Evolutionary conservation across 345 rosid genomes (phyloP).

Genomic region (Punica granatum): DNA sequence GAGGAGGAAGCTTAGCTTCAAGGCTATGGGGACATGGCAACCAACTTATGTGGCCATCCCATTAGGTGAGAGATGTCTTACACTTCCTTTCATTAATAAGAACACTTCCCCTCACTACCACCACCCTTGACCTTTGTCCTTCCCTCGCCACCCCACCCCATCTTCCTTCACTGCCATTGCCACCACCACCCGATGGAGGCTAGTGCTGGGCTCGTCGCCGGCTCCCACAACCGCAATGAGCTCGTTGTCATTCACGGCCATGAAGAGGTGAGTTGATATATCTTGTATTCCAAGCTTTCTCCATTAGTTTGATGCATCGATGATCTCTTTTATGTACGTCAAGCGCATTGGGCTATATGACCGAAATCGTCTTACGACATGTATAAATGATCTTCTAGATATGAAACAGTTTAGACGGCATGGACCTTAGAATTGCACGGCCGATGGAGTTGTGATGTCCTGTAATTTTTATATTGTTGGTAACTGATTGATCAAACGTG

Average conservation of each 20-base stretch:
- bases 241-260: constrained; percentile 97
- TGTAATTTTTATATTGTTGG: background rate
- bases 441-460: background rate
- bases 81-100: constrained; percentile 14
- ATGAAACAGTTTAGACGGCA: background rate
- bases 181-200: constrained; percentile 60
- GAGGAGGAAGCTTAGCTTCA: constrained; percentile 69
- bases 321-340: too few relatives aligned
- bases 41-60: constrained; percentile 32
- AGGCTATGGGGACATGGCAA: constrained; percentile 94
- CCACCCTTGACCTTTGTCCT: constrained; percentile 17
- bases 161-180: background rate
- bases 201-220: constrained; percentile 96
- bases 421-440: too few relatives aligned
- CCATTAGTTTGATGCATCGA: too few relatives aligned
- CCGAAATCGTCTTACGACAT: too few relatives aligned
- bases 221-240: constrained; percentile 97
- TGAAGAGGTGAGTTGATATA: constrained; percentile 56
- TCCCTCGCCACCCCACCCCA: constrained; percentile 10
- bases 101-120: constrained; percentile 2
- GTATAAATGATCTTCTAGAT: too few relatives aligned
- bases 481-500: background rate
- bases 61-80: constrained; percentile 34
- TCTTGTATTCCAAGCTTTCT: background rate
- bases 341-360: too few relatives aligned